Evolutionary conservation across 345 rosid species (phyloP), one percentile per base, ranked within the genome.

Genomic region (Ceriops decandra): DNA sequence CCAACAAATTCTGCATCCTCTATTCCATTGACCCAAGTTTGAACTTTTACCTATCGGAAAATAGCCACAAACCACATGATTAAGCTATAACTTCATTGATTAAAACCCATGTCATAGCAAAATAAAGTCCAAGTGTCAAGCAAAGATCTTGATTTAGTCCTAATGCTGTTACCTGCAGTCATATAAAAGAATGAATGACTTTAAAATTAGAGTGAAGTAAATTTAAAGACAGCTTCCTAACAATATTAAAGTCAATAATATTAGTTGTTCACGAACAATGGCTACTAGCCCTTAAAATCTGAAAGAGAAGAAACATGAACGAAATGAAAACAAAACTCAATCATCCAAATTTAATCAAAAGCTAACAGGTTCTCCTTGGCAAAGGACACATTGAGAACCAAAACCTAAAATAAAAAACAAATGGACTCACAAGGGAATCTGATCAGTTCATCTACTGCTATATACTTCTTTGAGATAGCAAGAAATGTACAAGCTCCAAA

Each of bases 1-100:
- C 99, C 99, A 17, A 95, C 99, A 77, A 86, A 95, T 81, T 95
- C 99, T 24, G 72, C 88, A 67, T 78, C 73, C 81, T 95, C 98
- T 56, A 73, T 20, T 68, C 87, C 97, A 81, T 87, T 64, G 61
- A 92, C 76, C 98, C 96, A 95, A 10, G 99, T 95, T 74, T 92
- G 99, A 71, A 95, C 92, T 95, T 92, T 95, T 58, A 95, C 99
- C 99, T 91, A 64, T 63, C 19, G 58, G 60, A 70, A 9, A 75
- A 31, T 2, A 54, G 6, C 26, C 36, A 52, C 57, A 67, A 28
- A 3, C 15, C 49, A 3, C 17, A 42, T 13, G 49, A 42, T 3
- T 42, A 42, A 42, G 2, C 49, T 3, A 42, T 42, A 42, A 42
- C 49, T 13, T 42, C 6, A 30, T 52, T 6, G 53, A 66, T 16